Conservation (phyloP, 345 rosid species). For the Melaleuca alternifolia region DNA sequence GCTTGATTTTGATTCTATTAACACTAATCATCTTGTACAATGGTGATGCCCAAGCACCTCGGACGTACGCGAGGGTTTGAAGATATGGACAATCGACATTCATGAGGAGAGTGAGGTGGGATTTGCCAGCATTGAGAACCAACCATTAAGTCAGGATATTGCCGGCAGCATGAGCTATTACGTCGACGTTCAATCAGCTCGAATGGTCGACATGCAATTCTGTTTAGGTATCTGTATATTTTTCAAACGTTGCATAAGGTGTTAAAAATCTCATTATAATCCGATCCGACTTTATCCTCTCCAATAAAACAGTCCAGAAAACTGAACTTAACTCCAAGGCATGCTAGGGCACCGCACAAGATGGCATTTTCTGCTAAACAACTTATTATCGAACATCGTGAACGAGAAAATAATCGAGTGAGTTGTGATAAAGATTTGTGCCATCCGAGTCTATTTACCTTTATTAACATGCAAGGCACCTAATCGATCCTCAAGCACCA, state of each 20-base stretch:
- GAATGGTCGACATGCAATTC: neutral
- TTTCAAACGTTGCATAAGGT: neutral
- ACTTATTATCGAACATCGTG: neutral
- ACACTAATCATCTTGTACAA: too few relatives aligned
- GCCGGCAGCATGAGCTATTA: neutral
- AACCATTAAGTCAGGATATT: neutral
- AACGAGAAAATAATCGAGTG: neutral
- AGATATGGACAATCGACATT: neutral
- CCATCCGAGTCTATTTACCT: neutral
- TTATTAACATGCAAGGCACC: neutral
- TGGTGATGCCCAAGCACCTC: neutral
- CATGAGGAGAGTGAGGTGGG: neutral
- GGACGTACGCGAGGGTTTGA: neutral
- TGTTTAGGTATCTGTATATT: neutral
- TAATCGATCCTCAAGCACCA: neutral
- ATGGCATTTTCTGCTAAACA: neutral
- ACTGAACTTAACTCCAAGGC: neutral
- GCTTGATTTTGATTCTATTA: too few relatives aligned
- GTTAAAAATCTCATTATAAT: fast-evolving
- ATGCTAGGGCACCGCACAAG: neutral
- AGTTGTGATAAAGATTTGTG: neutral
- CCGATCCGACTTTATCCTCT: fast-evolving
- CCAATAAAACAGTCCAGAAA: neutral
- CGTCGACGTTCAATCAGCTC: neutral
- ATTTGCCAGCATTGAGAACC: neutral